Base-by-base conservation (phyloP, 352 stramenopile species). In the Pythium myriotylum region DNA sequence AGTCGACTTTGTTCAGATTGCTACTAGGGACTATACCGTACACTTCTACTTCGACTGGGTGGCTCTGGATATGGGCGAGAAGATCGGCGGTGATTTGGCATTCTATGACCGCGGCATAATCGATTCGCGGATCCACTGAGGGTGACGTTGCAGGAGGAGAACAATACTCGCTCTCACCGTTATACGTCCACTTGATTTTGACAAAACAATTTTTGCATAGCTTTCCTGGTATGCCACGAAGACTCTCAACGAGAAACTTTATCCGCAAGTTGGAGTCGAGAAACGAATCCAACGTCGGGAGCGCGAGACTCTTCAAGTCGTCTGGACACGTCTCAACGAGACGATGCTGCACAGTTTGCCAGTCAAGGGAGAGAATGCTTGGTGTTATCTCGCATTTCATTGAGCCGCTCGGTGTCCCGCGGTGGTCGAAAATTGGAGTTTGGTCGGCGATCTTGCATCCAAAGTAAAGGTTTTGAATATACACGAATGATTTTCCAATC, bases 21-120 rank as follows among this genome's bases (percentile, higher is more conserved):
- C 72, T 92, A 49, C 81, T 92, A 4, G 84, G 84, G 4, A 91
- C 84, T 51, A 90, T 92, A 3, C 84, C 81, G 41, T 74, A 91
- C 6, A 91, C 69, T 7, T 62, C 56, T 19, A 93, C 60, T 50
- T 88, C 78, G 14, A 93, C 46, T n/a, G 84, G 81, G 20, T 65
- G 72, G 16, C 43, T 75, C 40, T 68, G 45, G 22, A 91, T 55
- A 48, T 69, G 77, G 3, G 54, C 42, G 3, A 91, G 60, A 26
- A 93, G 48, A 13, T 82, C 80, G 0, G 65, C 27, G 1, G 81
- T 86, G 47, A 91, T 85, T 7, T 40, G 26, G 22, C 65, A 70
- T 58, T 93, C 84, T 4, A 93, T 59, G 19, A 84, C 52, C 4
- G 80, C 71, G 17, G 71, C 67, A 46, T 85, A 93, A 40, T 91